Evolutionary conservation across 2,329 filamentous ascomycete species (phyloP), one percentile per base, ranked within the genome.

Genomic region (Botryotinia globosa): DNA sequence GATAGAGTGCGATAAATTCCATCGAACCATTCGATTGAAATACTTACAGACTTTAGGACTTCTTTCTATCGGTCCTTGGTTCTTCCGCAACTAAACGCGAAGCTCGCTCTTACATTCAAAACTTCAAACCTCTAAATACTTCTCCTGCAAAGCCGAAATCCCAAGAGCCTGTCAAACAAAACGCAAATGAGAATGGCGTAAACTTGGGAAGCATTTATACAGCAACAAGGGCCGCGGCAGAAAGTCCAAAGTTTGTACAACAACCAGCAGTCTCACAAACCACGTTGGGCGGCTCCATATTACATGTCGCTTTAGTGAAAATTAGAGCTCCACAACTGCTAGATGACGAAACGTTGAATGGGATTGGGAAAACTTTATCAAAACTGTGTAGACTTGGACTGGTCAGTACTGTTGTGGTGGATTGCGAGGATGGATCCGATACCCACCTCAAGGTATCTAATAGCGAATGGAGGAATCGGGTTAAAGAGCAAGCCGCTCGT

Each of bases 11-110:
- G 77, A 29, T 34, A 56, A 22, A n/a, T 37, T 29, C n/a, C 48
- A 51, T n/a, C 51, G n/a, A 18, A 10, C 29, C 5, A 58, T 51
- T 69, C 63, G 48, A 29, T 10, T 63, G 62, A n/a, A 10, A 56
- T 54, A 42, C 73, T 77, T 39, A 76, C 39, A 58, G n/a, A 65
- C 45, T n/a, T 32, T 48, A 94, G 91, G 93, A 97, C 80, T 92
- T 97, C 78, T 91, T 97, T 78, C 87, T 97, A 45, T 94, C 94
- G 25, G 88, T 98, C 5, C 85, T 99, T 45, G 93, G 93, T 79
- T 94, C 94, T 29, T 94, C 94, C 18, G 92, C 94, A 9, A 98
- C 95, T 0, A 97, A 94, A 82, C 90, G 96, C 78, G 96, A 99
- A 83, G 94, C 94, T 65, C 94, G 92, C 82, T 90, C 93, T 54